Evolutionary conservation across 345 rosid species (phyloP).

Genomic region (Citrus trifoliata): DNA sequence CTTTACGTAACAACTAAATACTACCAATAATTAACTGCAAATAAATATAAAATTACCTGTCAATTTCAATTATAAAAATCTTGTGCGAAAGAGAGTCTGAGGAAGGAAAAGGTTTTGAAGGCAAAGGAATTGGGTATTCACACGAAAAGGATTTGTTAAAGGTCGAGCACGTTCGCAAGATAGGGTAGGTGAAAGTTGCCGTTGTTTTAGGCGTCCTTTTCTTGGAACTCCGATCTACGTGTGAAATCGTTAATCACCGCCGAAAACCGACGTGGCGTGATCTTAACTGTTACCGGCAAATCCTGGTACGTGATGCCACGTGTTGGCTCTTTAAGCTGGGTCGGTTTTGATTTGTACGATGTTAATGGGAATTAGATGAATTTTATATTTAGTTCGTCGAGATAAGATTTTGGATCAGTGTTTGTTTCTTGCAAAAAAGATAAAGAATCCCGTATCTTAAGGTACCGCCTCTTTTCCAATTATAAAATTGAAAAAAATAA

Average conservation of each 20-base stretch:
- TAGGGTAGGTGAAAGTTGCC: background rate
- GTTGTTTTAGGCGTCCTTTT: constrained; percentile 1
- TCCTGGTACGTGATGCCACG: background rate
- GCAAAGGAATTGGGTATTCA: too few relatives aligned
- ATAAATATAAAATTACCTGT: background rate
- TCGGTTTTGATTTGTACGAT: background rate
- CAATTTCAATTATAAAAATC: background rate
- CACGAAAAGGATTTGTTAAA: background rate
- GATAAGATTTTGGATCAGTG: too few relatives aligned
- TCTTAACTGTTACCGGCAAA: background rate
- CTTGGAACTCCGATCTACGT: background rate
- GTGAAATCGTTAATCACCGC: background rate
- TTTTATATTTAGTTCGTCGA: too few relatives aligned
- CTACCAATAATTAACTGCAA: background rate
- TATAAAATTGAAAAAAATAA: too few relatives aligned
- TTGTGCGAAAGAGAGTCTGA: too few relatives aligned
- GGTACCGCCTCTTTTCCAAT: too few relatives aligned
- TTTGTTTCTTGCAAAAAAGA: too few relatives aligned
- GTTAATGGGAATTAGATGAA: background rate
- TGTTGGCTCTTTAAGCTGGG: background rate
- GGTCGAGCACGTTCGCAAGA: background rate
- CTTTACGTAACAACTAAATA: background rate
- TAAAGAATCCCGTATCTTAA: too few relatives aligned
- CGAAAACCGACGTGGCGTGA: background rate
- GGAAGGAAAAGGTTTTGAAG: too few relatives aligned